These are phyloP conservation scores for Boletus semigastroideus DNA, from an alignment of 1,284 basidiomycete species.

Conservation along the genomic window DNA sequence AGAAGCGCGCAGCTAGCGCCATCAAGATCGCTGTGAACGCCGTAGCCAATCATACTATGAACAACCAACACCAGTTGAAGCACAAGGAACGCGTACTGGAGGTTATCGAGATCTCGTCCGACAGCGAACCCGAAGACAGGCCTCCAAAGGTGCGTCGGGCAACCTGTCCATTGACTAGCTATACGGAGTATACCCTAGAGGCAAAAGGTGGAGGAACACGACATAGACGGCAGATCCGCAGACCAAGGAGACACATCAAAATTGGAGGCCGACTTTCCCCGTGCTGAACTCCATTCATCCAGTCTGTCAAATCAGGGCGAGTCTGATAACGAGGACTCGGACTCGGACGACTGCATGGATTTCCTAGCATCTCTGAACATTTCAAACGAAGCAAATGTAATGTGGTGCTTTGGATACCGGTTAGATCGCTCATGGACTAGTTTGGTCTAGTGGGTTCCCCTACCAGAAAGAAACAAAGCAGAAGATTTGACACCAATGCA, in stretches of 20 bases:
- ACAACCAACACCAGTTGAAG: slow-evolving; percentile 15
- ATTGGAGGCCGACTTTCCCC: slow-evolving; percentile 7
- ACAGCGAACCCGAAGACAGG: slow-evolving; percentile 29
- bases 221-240: neutral
- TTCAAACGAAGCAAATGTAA: slow-evolving; percentile 32
- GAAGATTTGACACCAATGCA: slow-evolving; percentile 30
- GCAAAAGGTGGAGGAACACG: slow-evolving; percentile 11
- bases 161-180: neutral
- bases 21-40: slow-evolving; percentile 16
- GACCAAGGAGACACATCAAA: neutral
- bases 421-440: slow-evolving; percentile 5
- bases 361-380: slow-evolving; percentile 29
- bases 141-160: slow-evolving; percentile 23
- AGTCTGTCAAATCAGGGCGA: neutral
- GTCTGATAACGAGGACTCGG: slow-evolving; percentile 7
- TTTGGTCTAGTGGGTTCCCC: slow-evolving; percentile 23
- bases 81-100: slow-evolving; percentile 21
- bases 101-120: slow-evolving; percentile 31
- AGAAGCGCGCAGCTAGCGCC: slow-evolving; percentile 23
- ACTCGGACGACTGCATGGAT: slow-evolving; percentile 27
- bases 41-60: slow-evolving; percentile 1
- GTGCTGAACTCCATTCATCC: slow-evolving; percentile 2
- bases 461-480: slow-evolving; percentile 31
- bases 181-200: slow-evolving; percentile 16
- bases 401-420: neutral